phyloP scores from a whole-genome alignment of 1,284 basidiomycete species.

The Ganoderma resinaceum region DNA sequence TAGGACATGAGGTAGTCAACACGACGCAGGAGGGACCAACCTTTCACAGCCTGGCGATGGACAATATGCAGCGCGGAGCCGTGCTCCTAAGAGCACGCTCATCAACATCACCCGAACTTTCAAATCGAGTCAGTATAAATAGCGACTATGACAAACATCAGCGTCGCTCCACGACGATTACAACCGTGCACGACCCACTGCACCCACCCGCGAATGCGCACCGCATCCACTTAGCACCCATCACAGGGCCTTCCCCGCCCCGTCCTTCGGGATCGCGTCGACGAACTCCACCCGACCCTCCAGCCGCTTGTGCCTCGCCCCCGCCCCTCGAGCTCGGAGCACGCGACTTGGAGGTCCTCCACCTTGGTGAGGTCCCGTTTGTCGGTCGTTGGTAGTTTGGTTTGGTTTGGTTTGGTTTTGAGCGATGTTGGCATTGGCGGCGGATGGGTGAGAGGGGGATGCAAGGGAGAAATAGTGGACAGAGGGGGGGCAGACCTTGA shows the following conservation, averaged over 20 bases:
- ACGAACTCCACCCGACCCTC: conserved; percentile 8
- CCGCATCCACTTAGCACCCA: conserved; percentile 8
- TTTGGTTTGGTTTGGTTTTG: too few relatives aligned
- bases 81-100: too few relatives aligned
- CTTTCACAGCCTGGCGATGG: too few relatives aligned
- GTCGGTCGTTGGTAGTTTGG: too few relatives aligned
- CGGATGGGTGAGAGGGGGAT: too few relatives aligned
- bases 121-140: too few relatives aligned
- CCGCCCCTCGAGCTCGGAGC: conserved; percentile 53
- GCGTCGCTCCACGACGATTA: neutral
- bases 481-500: conserved; percentile 52
- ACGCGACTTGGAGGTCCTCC: conserved; percentile 43
- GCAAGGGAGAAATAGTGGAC: neutral
- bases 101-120: too few relatives aligned
- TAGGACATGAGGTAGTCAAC: too few relatives aligned
- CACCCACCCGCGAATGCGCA: neutral
- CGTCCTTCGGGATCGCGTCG: neutral
- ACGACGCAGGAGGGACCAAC: too few relatives aligned
- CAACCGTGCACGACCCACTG: neutral
- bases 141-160: too few relatives aligned
- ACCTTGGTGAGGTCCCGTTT: conserved; percentile 41
- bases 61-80: too few relatives aligned
- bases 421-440: too few relatives aligned
- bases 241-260: neutral
- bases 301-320: neutral